Conservation (phyloP, 768 basidiomycete genomes). For the Tephrocybe sp. region DNA sequence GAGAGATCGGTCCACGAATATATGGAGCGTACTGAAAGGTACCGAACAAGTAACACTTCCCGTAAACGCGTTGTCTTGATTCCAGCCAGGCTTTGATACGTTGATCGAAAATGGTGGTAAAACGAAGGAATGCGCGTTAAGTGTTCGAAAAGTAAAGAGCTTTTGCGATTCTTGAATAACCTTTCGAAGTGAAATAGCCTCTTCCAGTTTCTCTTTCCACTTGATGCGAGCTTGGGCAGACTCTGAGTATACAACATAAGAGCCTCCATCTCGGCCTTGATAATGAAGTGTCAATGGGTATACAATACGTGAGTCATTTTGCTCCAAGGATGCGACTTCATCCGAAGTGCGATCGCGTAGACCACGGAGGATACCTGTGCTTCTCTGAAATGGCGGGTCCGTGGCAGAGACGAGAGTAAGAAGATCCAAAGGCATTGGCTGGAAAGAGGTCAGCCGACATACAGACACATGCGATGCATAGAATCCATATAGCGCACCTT, state of each 20-base stretch:
- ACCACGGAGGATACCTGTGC: slow-evolving; percentile 65
- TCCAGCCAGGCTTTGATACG: slow-evolving; percentile 47
- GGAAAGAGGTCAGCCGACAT: slow-evolving; percentile 5
- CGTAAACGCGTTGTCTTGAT: slow-evolving; percentile 60
- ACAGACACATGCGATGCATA: slow-evolving; percentile 2
- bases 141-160: slow-evolving; percentile 86
- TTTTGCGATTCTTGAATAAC: slow-evolving; percentile 90
- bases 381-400: slow-evolving; percentile 74
- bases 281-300: slow-evolving; percentile 74
- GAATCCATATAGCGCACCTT: slow-evolving; percentile 45
- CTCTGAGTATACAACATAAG: slow-evolving; percentile 85
- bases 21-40: slow-evolving; percentile 73
- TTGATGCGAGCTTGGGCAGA: slow-evolving; percentile 66
- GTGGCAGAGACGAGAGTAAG: slow-evolving; percentile 80
- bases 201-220: slow-evolving; percentile 88
- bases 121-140: slow-evolving; percentile 84
- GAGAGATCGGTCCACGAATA: not conserved
- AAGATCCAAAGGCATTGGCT: slow-evolving; percentile 93
- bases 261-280: slow-evolving; percentile 73
- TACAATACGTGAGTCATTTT: slow-evolving; percentile 66
- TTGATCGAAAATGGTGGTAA: slow-evolving; percentile 58
- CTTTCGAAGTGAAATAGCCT: slow-evolving; percentile 79
- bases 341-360: slow-evolving; percentile 35
- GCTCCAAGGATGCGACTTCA: slow-evolving; percentile 24
- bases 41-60: slow-evolving; percentile 93